These are phyloP conservation scores for Oryza glumipatula DNA, from an alignment of 176 grass and related monocot genomes.

Conservation along the genomic window DNA sequence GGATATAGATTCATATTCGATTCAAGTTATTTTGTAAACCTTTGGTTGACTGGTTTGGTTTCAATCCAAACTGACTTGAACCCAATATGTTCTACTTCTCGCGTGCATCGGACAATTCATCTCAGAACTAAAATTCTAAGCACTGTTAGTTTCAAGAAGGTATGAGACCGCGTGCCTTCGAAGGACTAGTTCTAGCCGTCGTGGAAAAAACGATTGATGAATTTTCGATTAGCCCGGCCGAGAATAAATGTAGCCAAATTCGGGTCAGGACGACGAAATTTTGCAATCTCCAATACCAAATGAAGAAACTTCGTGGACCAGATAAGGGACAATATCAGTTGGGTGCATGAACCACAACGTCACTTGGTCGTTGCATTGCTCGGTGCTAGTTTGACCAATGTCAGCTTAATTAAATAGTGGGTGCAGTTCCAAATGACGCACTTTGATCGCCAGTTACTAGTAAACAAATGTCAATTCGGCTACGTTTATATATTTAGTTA, in stretches of 20 bases:
- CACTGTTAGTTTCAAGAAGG: too few species aligned
- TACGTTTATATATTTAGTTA: background rate
- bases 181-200: background rate
- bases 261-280: background rate
- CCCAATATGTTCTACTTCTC: too few species aligned
- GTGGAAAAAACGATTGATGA: background rate
- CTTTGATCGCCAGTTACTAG: background rate
- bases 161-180: background rate
- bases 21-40: too few species aligned
- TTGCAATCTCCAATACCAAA: background rate
- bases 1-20: too few species aligned
- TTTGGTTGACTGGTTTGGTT: too few species aligned
- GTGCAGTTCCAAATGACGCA: background rate
- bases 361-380: background rate
- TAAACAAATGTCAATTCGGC: background rate
- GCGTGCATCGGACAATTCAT: too few species aligned
- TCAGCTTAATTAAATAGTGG: background rate
- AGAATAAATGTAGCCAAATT: too few species aligned
- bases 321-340: background rate
- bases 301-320: background rate
- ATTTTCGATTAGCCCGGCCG: background rate
- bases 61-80: too few species aligned
- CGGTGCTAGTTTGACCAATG: background rate
- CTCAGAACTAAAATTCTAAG: too few species aligned
- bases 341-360: background rate